Evolutionary conservation across 495 filamentous ascomycete genomes (phyloP), one percentile per base, ranked within the genome.

Genomic region (Lasiosphaeria ovina): DNA sequence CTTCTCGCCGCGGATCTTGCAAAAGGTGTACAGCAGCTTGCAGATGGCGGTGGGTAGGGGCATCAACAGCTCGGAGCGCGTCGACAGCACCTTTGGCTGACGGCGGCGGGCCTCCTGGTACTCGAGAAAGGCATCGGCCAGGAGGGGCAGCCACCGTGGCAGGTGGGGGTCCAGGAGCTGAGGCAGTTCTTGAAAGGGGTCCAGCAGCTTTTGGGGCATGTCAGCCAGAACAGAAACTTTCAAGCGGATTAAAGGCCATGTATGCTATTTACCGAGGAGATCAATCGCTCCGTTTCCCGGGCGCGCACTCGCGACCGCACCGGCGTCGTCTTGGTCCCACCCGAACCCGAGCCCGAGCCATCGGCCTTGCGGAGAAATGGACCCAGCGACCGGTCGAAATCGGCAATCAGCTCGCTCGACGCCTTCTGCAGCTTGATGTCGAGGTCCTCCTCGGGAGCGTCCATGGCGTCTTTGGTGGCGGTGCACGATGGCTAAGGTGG

Each of bases 141-240:
- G 79, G 7, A 81, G 77, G 36, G 89, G 84, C 44, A 98, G 72
- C 69, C 95, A 83, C 59, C 76, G 78, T 59, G 86, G 83, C 49
- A 99, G 81, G 70, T 94, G 80, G 1, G 92, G 87, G 73, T 99
- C 94, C n/a, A 99, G 84, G 4, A 99, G 83, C 70, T 99, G 94
- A 17, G 94, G 93, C 66, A 91, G 88, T 76, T 97, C 94, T 80
- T 97, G 94, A 69, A 98, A 98, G 40, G 88, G 90, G 61, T 96
- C 92, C 36, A 98, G 80, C 80, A 96, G 73, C 73, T 74, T 35
- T 4, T 57, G 44, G 12, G 44, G 12, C 44, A 47, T 11, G 44
- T 42, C 12, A 47, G 56, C 72, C 40, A 76, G 66, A 24, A 40
- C 34, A n/a, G 36, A 7, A 35, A 14, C 33, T 54, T 8, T 10